Percentiles rank a stretch among this genome's conserved stretches.
Evolutionary conservation across 2,329 filamentous ascomycete genomes (phyloP).

Genomic region (Helicocarpus griseus): DNA sequence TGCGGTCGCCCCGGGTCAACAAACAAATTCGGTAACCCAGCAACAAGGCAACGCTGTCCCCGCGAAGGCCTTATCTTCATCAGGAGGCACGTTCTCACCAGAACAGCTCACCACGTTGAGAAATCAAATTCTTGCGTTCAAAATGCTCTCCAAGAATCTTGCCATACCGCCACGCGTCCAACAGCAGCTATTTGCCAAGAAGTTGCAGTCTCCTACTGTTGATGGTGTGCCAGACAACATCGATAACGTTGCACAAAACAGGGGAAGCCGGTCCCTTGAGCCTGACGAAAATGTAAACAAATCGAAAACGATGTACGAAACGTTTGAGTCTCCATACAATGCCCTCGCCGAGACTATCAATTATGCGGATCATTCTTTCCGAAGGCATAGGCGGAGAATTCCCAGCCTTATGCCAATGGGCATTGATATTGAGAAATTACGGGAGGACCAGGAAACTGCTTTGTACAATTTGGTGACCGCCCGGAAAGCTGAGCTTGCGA

Average conservation of each 20-base stretch:
- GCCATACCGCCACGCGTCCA: slow-evolving; percentile 71
- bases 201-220: slow-evolving; percentile 23
- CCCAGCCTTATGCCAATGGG: slow-evolving; percentile 83
- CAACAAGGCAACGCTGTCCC: slow-evolving; percentile 22
- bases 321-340: slow-evolving; percentile 63
- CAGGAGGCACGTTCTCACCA: slow-evolving; percentile 54
- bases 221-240: slow-evolving; percentile 28
- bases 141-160: slow-evolving; percentile 76
- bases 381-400: slow-evolving; percentile 68
- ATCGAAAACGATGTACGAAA: slow-evolving; percentile 51
- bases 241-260: slow-evolving; percentile 28
- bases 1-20: slow-evolving; percentile 14
- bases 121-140: slow-evolving; percentile 85
- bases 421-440: slow-evolving; percentile 74
- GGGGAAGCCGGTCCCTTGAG: slow-evolving; percentile 12
- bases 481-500: slow-evolving; percentile 73
- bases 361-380: slow-evolving; percentile 68
- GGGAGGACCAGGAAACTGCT: slow-evolving; percentile 77
- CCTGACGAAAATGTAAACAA: slow-evolving; percentile 18
- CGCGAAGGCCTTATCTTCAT: slow-evolving; percentile 10
- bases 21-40: slow-evolving; percentile 8
- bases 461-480: slow-evolving; percentile 84
- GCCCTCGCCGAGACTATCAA: slow-evolving; percentile 52
- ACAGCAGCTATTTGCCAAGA: slow-evolving; percentile 64
- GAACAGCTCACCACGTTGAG: slow-evolving; percentile 72